A percentile compares a stretch with the other conserved stretches of the same genome.
phyloP scores from a whole-genome alignment of 2,329 filamentous ascomycete species.

The Colletotrichum sojae region DNA sequence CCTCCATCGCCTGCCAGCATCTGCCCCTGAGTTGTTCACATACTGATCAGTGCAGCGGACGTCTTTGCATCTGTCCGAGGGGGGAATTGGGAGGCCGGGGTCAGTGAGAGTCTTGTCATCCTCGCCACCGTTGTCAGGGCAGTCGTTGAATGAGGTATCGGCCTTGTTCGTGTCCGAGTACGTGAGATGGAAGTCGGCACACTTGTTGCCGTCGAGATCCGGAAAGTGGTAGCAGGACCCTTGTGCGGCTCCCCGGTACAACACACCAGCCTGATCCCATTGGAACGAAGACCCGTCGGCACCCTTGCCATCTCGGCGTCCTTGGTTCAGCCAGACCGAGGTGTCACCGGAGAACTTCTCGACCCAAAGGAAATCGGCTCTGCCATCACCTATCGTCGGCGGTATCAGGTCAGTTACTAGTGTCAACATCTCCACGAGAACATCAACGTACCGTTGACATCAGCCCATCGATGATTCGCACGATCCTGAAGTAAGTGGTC shows the following conservation, averaged over 20 bases:
- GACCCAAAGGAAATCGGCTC: slow-evolving; percentile 51
- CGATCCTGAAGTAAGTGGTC: slow-evolving; percentile 46
- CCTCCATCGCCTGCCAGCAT: too few relatives aligned
- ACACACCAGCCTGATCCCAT: slow-evolving; percentile 31
- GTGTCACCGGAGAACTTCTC: slow-evolving; percentile 53
- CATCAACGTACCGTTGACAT: slow-evolving; percentile 51
- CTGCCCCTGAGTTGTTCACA: too few relatives aligned
- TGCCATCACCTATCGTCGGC: slow-evolving; percentile 44
- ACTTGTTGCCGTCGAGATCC: slow-evolving; percentile 46
- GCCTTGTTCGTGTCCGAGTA: slow-evolving; percentile 32
- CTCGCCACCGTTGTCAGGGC: not conserved
- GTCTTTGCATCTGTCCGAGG: too few relatives aligned
- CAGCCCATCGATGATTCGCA: slow-evolving; percentile 54
- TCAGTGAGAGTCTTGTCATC: not conserved
- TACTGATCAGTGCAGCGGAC: too few relatives aligned
- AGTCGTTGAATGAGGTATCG: slow-evolving; percentile 41
- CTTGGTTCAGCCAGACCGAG: slow-evolving; percentile 50
- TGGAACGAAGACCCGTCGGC: slow-evolving; percentile 38
- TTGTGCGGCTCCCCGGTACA: not conserved
- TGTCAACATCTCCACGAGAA: too few relatives aligned
- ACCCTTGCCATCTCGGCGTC: slow-evolving; percentile 38
- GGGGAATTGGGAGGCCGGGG: too few relatives aligned
- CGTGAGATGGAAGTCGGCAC: slow-evolving; percentile 44
- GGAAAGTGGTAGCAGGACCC: slow-evolving; percentile 44
- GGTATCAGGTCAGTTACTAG: too few relatives aligned